Percentiles rank a stretch among this genome's conserved stretches.
These are phyloP conservation scores for Porodaedalea pini DNA, from an alignment of 1,284 basidiomycete genomes.

Conservation along the genomic window DNA sequence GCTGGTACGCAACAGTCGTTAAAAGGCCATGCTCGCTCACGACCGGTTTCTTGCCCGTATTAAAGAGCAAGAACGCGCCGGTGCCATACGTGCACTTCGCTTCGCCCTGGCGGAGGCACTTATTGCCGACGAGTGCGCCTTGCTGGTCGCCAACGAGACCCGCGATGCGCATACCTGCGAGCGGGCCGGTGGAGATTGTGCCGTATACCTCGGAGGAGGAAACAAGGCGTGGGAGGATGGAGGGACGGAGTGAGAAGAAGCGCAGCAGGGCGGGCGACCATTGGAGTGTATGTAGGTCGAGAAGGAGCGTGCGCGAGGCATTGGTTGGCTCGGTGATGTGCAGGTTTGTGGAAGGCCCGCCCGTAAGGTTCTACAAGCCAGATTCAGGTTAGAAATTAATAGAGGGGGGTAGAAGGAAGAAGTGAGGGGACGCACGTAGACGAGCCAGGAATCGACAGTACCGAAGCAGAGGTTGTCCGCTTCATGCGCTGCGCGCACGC, in stretches of 20 bases:
- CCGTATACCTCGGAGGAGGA: conserved; percentile 94
- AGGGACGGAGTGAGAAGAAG: conserved; percentile 82
- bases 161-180: conserved; percentile 81
- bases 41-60: conserved; percentile 86
- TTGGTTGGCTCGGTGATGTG: conserved; percentile 97
- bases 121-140: conserved; percentile 94
- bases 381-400: conserved; percentile 8
- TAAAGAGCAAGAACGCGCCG: conserved; percentile 93
- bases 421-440: conserved; percentile 73
- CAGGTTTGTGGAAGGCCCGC: conserved; percentile 61
- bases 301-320: conserved; percentile 91
- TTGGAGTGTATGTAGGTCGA: conserved; percentile 77
- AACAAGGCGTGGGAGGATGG: conserved; percentile 83
- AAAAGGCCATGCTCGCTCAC: conserved; percentile 84
- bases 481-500: conserved; percentile 79
- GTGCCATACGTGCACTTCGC: conserved; percentile 97
- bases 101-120: conserved; percentile 81
- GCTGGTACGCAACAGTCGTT: conserved; percentile 93
- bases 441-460: conserved; percentile 95
- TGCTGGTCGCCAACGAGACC: conserved; percentile 97
- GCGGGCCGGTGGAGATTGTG: conserved; percentile 59
- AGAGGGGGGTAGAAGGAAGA: conserved; percentile 14
- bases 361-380: conserved; percentile 71
- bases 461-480: conserved; percentile 85
- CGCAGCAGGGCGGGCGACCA: conserved; percentile 84